Evolutionary conservation across 2,329 filamentous ascomycete genomes (phyloP), one percentile per base, ranked within the genome.

Genomic region (Colletotrichum endophyticum): DNA sequence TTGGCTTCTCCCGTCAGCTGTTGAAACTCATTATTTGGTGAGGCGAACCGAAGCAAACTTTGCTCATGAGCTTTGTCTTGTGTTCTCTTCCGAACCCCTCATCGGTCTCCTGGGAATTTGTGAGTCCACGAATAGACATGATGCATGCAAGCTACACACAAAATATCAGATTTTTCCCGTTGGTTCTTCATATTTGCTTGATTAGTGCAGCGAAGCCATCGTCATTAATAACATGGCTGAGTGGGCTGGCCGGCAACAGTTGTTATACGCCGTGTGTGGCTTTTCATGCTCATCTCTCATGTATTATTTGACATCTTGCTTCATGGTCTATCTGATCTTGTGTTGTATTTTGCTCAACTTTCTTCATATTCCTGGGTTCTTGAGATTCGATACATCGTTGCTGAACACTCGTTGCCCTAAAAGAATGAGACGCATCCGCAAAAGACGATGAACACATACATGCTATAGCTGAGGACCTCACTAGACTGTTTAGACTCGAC

Each of bases 291-390:
- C 8, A 44, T 6, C 9, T n/a, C 9, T 2, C 0, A 0, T 44
- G 9, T 44, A 0, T n/a, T 44, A 1, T n/a, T 6, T 11, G 9
- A 4, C n/a, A 6, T 0, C 0, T 44, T 11, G 0, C 3, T n/a
- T 44, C 3, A 11, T 44, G 0, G 3, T n/a, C 39, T 44, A 44
- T 3, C n/a, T 0, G 0, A 0, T 44, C 5, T 44, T n/a, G 3
- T n/a, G 6, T 0, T 19, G 12, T n/a, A 8, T 3, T 44, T n/a
- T n/a, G 0, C 39, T n/a, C 9, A 3, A 1, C 9, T 49, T 49
- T 49, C 9, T 49, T n/a, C n/a, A 22, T 53, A 8, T 12, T 49
- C 39, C 2, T 0, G 19, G n/a, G 6, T 22, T 53, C 3, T 53
- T 13, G 3, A 13, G 2, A 22, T 53, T 22, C n/a, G 6, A 53